Base-by-base conservation (phyloP, 148 eudicot species). In the Gaultheria prostrata region DNA sequence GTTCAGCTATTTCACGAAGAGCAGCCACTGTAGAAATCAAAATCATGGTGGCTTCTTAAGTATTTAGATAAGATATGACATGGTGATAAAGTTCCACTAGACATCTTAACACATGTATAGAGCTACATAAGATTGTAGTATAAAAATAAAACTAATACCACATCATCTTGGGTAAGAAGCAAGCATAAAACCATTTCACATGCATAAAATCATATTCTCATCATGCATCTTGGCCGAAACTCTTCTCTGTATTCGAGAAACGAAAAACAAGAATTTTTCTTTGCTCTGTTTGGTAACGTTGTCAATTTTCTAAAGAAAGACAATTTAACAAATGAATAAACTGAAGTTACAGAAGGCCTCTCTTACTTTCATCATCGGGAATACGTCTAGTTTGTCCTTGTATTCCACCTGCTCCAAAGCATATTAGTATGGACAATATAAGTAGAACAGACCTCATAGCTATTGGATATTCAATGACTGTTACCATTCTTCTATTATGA, bases 1-100 rank as follows among this genome's bases (percentile, higher is more conserved):
- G 80, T 39, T 35, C 54, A 61, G 86, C 88, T 26, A 88, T 86
- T 78, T 86, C 90, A 43, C 51, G 7, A 21, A 86, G 88, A 73
- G 85, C 86, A 26, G 78, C 11, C 77, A 75, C 90, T 88, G 88
- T 71, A 88, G 80, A 43, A 59, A 20, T 54, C 45, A 53, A 53
- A 63, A 21, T 10, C 12, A 28, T 33, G 26, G 20, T 33, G 45
- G 56, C 48, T 48, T 7, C 35, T 49, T 26, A 51, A 30, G 39
- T 11, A n/a, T 33, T 35, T 54, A 39, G 48, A 78, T 33, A 71
- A 20, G 24, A 57, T 21, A 57, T 65, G 24, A 26, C 18, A n/a
- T n/a, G 80, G 80, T 15, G 26, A 78, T 39, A 39, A 5, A 39
- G 43, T 39, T 3, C 5, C 43, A 39, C 43, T 39, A 39, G 43